These are phyloP conservation scores for Limonium bicolor DNA, from an alignment of 148 eudicot genomes.

Conservation along the genomic window DNA sequence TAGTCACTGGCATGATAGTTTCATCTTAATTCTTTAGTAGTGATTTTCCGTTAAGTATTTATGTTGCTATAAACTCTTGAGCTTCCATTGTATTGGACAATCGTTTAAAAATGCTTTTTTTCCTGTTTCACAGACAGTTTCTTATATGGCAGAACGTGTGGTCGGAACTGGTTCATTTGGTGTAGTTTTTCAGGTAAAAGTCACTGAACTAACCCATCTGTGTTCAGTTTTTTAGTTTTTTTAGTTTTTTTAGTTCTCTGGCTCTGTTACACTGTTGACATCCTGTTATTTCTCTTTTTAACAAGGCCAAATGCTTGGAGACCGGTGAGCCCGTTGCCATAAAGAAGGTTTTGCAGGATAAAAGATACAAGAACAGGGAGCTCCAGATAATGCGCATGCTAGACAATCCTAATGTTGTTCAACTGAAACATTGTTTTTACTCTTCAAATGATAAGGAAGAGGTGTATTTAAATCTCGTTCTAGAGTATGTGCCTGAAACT, in stretches of 20 bases:
- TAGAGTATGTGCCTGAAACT: conserved; percentile 90
- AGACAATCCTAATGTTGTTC: conserved; percentile 72
- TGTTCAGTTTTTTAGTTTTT: not conserved
- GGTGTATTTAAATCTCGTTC: conserved; percentile 83
- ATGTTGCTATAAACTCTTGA: not conserved
- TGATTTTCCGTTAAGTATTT: not conserved
- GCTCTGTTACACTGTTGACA: not conserved
- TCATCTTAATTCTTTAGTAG: too few species aligned
- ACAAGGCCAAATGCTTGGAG: conserved; percentile 84
- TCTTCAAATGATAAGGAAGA: conserved; percentile 85
- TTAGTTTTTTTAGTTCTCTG: not conserved
- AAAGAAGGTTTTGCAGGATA: conserved; percentile 90
- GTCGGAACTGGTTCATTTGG: conserved; percentile 98
- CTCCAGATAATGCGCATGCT: conserved; percentile 78
- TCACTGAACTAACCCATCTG: too few species aligned
- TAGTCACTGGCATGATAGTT: too few species aligned
- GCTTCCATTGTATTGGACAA: not conserved
- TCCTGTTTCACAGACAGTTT: conserved; percentile 41
- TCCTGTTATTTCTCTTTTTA: conserved; percentile 2
- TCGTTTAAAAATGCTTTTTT: conserved; percentile 5
- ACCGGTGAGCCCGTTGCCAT: conserved; percentile 84
- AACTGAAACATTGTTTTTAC: conserved; percentile 51
- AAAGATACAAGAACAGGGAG: conserved; percentile 93
- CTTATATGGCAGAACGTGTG: conserved; percentile 92
- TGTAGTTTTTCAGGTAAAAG: conserved; percentile 73